phyloP scores from a whole-genome alignment of 441 rosid genomes.

The Aleurites moluccanus region DNA sequence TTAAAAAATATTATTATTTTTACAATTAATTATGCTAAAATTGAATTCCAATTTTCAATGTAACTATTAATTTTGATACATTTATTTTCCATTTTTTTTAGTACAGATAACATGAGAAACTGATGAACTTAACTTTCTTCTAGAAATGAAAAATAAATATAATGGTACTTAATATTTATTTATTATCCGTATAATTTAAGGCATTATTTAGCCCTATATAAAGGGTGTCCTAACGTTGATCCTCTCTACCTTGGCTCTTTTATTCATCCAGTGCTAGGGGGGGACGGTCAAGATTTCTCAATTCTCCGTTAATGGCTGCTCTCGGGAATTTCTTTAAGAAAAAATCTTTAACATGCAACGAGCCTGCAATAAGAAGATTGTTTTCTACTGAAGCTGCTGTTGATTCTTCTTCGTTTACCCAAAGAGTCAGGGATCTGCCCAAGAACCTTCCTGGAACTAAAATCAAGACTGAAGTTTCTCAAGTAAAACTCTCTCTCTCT shows the following conservation, averaged over 20 bases:
- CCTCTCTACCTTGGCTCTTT: background rate
- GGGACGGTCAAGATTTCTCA: background rate
- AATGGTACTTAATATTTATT: background rate
- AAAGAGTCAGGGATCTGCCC: constrained; percentile 67
- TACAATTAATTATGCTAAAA: too few species aligned
- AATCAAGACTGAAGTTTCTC: constrained; percentile 57
- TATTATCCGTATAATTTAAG: background rate
- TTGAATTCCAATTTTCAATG: too few species aligned
- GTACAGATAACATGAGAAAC: too few species aligned
- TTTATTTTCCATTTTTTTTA: too few species aligned
- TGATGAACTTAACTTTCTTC: too few species aligned
- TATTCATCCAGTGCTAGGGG: background rate
- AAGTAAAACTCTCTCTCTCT: constrained; percentile 30
- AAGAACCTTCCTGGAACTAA: constrained; percentile 57
- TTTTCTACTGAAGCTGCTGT: constrained; percentile 41
- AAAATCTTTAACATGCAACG: constrained; percentile 30
- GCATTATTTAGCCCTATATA: too few species aligned
- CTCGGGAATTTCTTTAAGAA: constrained; percentile 35
- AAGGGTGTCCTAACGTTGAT: background rate
- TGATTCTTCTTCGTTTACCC: constrained; percentile 50
- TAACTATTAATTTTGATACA: too few species aligned
- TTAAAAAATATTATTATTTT: too few species aligned
- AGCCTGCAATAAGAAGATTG: constrained; percentile 29
- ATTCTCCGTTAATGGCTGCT: constrained; percentile 45
- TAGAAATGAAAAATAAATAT: too few species aligned